Percentiles rank a stretch among this genome's conserved stretches.
phyloP scores from a whole-genome alignment of 805 yeast species.

The Cyberlindnera saturnus region DNA sequence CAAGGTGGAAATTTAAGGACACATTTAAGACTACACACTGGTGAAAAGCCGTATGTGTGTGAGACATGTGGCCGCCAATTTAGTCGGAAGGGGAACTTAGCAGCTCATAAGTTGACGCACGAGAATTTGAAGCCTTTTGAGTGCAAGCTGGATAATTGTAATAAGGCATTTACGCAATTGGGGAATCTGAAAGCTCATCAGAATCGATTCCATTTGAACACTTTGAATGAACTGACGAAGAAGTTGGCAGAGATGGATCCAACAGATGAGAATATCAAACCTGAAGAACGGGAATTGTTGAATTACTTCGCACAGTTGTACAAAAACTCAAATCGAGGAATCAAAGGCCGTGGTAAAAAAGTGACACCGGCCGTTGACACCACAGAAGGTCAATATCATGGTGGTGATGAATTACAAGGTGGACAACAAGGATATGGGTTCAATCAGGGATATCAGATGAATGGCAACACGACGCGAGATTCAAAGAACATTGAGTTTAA shows the following conservation, averaged over 20 bases:
- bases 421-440: neutral
- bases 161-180: constrained; percentile 81
- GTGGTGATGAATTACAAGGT: too few species aligned
- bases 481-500: constrained; percentile 21
- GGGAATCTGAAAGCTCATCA: constrained; percentile 95
- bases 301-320: constrained; percentile 76
- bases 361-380: neutral
- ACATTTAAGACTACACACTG: constrained; percentile 81
- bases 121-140: constrained; percentile 70
- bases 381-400: constrained; percentile 1
- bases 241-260: constrained; percentile 59
- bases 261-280: constrained; percentile 43
- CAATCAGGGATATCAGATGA: neutral
- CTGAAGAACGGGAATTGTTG: constrained; percentile 61
- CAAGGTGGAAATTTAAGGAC: constrained; percentile 89
- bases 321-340: constrained; percentile 86
- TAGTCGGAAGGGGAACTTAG: constrained; percentile 86
- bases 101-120: constrained; percentile 83
- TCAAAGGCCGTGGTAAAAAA: constrained; percentile 80
- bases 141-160: constrained; percentile 78
- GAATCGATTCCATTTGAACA: constrained; percentile 75
- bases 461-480: neutral
- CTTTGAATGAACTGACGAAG: constrained; percentile 61
- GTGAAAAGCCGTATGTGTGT: constrained; percentile 87
- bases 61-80: constrained; percentile 69